Evolutionary conservation across 345 rosid species (phyloP).

Genomic region (Pistacia vera): DNA sequence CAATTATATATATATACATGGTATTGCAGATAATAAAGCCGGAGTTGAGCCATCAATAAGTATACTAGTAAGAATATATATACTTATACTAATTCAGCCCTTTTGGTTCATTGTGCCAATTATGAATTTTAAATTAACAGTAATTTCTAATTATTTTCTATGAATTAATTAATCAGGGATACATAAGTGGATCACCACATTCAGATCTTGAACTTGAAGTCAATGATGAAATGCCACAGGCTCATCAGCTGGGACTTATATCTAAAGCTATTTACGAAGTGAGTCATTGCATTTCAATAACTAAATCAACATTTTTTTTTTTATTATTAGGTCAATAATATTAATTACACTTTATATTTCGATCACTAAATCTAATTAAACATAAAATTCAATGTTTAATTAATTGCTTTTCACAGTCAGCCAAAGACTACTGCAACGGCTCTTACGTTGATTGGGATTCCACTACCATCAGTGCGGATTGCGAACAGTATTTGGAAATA

Average conservation of each 20-base stretch:
- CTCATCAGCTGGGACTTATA: background rate
- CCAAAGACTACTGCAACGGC: background rate
- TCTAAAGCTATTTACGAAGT: background rate
- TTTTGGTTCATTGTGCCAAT: background rate
- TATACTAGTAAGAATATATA: background rate
- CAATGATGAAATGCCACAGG: background rate
- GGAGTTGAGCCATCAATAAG: constrained; percentile 1
- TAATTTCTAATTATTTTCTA: too few relatives aligned
- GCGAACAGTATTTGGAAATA: background rate
- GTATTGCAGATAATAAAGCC: background rate
- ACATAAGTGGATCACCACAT: background rate
- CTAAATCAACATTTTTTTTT: too few relatives aligned
- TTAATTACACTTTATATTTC: too few relatives aligned
- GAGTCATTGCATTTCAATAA: background rate
- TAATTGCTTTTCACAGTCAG: background rate
- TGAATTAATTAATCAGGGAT: background rate
- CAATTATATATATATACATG: background rate
- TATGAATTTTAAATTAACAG: too few relatives aligned
- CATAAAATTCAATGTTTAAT: too few relatives aligned
- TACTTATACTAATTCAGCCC: background rate
- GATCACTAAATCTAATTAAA: too few relatives aligned
- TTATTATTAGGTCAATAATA: too few relatives aligned
- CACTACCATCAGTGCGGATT: background rate
- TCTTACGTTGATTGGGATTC: background rate
- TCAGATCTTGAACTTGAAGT: background rate